A percentile compares a stretch with the other conserved stretches of the same genome.
phyloP scores from a whole-genome alignment of 106 monocot genomes.

The Dioscorea dumetorum region DNA sequence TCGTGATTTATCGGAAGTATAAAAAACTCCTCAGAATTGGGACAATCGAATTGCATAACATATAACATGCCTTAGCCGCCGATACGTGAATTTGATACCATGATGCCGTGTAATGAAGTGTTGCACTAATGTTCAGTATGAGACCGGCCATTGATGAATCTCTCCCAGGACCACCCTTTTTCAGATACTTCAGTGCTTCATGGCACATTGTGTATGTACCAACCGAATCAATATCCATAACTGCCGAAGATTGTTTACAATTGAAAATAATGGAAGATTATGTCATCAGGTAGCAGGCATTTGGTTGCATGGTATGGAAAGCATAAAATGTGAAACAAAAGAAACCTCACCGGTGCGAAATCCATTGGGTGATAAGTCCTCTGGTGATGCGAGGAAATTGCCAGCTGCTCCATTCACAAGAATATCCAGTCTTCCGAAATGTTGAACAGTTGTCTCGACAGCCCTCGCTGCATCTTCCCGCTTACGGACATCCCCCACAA shows the following conservation, averaged over 20 bases:
- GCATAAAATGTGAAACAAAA: too few relatives aligned
- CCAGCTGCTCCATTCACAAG: slow-evolving; percentile 95
- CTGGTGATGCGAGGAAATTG: slow-evolving; percentile 83
- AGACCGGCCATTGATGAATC: slow-evolving; percentile 52
- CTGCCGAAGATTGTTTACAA: slow-evolving; percentile 18
- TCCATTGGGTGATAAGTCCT: slow-evolving; percentile 85
- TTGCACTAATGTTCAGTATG: slow-evolving; percentile 92
- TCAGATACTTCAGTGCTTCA: slow-evolving; percentile 89
- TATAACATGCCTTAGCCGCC: slow-evolving; percentile 69
- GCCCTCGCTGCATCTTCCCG: slow-evolving; percentile 66
- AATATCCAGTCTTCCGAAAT: slow-evolving; percentile 88
- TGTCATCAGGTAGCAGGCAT: too few relatives aligned
- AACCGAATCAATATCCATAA: slow-evolving; percentile 85
- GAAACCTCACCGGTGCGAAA: slow-evolving; percentile 60
- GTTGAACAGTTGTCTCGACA: slow-evolving; percentile 55
- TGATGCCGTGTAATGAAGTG: slow-evolving; percentile 81
- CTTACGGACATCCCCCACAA: slow-evolving; percentile 89
- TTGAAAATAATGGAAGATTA: too few relatives aligned
- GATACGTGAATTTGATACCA: slow-evolving; percentile 97
- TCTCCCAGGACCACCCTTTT: slow-evolving; percentile 49
- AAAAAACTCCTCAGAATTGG: too few relatives aligned
- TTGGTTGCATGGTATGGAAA: too few relatives aligned
- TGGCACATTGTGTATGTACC: slow-evolving; percentile 96
- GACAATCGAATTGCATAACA: background rate
- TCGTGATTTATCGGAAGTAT: background rate